Conservation (phyloP, 495 filamentous ascomycete genomes). For the Aspergillus indologenus region DNA sequence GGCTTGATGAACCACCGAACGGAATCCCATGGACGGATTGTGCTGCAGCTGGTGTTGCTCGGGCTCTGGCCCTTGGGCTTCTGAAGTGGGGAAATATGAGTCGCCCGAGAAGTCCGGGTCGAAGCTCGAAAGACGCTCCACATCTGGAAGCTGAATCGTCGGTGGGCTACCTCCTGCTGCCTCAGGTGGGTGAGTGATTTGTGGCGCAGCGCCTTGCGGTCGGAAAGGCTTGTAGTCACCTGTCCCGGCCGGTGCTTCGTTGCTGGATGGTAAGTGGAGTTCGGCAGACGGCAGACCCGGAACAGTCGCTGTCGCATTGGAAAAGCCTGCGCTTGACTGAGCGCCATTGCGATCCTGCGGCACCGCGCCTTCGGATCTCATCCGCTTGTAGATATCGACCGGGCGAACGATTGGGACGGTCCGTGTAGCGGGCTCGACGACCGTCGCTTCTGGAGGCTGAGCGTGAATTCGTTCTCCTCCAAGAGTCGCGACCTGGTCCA, state of each 20-base stretch:
- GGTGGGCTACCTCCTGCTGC: slow-evolving; percentile 16
- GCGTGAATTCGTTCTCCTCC: slow-evolving; percentile 39
- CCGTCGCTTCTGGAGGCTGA: slow-evolving; percentile 40
- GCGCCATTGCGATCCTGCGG: slow-evolving; percentile 42
- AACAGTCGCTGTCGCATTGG: slow-evolving; percentile 2
- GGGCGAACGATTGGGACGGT: slow-evolving; percentile 64
- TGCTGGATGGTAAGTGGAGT: not conserved
- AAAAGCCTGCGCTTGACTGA: not conserved
- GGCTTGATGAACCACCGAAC: slow-evolving; percentile 66
- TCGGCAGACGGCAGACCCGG: not conserved
- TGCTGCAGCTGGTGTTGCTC: slow-evolving; percentile 42
- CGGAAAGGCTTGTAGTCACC: slow-evolving; percentile 3
- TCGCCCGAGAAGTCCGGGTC: slow-evolving; percentile 41
- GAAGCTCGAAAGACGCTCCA: slow-evolving; percentile 64
- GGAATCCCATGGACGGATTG: slow-evolving; percentile 58
- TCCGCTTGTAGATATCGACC: slow-evolving; percentile 73
- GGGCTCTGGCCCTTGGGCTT: slow-evolving; percentile 11
- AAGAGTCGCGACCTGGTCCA: slow-evolving; percentile 24
- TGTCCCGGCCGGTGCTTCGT: not conserved
- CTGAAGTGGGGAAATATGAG: slow-evolving; percentile 16
- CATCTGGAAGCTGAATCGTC: slow-evolving; percentile 52
- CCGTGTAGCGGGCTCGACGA: slow-evolving; percentile 20
- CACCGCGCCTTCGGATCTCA: slow-evolving; percentile 62
- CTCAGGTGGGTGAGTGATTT: slow-evolving; percentile 2
- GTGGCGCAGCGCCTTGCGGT: not conserved